phyloP scores from a whole-genome alignment of 139 green algal species.

The Zygnema cylindricum region DNA sequence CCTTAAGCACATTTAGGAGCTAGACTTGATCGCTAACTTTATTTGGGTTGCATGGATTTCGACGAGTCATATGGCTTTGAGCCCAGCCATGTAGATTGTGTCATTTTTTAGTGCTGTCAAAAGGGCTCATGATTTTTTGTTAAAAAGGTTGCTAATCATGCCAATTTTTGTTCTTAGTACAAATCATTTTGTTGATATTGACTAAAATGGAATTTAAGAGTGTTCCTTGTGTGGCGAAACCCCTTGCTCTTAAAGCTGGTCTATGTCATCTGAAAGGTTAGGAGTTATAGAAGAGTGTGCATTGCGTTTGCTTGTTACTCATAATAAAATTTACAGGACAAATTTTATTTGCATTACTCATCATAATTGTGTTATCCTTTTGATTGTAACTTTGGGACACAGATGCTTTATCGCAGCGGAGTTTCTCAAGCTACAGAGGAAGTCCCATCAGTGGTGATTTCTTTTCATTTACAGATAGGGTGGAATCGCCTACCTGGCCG shows the following conservation, averaged over 20 bases:
- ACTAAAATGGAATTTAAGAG: not conserved
- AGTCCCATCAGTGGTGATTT: not conserved
- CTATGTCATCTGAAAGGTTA: no score
- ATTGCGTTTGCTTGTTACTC: not conserved
- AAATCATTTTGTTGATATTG: not conserved
- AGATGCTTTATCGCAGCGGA: not conserved
- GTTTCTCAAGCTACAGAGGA: not conserved
- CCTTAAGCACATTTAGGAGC: no score
- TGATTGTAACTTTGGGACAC: no score
- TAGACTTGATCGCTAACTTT: no score
- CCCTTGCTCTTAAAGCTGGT: not conserved
- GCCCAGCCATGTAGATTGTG: no score
- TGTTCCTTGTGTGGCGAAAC: not conserved
- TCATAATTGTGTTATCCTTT: no score
- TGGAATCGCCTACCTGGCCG: not conserved
- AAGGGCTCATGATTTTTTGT: no score
- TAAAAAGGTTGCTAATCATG: no score
- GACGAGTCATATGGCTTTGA: not conserved
- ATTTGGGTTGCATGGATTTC: not conserved
- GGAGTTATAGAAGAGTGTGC: no score
- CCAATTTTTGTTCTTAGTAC: not conserved
- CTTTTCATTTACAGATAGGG: not conserved
- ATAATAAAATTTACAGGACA: not conserved
- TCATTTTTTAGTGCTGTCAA: no score
- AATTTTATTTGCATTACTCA: not conserved